phyloP scores from a whole-genome alignment of 1,139 yeast genomes.

The Candida neerlandica region DNA sequence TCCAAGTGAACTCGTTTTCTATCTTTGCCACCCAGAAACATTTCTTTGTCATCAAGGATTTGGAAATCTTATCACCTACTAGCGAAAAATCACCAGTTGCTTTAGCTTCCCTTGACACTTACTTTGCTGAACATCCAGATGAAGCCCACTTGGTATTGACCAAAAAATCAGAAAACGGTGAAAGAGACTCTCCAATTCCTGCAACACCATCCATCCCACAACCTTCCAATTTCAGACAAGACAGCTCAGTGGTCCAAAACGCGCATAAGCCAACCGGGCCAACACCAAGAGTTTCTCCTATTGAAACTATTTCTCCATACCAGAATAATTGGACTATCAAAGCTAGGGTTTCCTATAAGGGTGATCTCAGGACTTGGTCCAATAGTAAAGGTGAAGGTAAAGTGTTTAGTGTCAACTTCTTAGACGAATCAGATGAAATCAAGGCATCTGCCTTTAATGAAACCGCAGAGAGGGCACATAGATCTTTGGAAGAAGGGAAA shows the following conservation, averaged over 20 bases:
- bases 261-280: slow-evolving; percentile 19
- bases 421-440: slow-evolving; percentile 96
- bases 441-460: slow-evolving; percentile 95
- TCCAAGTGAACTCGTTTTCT: slow-evolving; percentile 43
- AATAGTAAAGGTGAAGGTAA: slow-evolving; percentile 89
- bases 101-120: slow-evolving; percentile 51
- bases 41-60: slow-evolving; percentile 55
- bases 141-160: slow-evolving; percentile 42
- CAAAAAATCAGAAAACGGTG: slow-evolving; percentile 16
- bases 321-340: slow-evolving; percentile 90
- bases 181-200: slow-evolving; percentile 18
- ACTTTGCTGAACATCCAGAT: slow-evolving; percentile 56
- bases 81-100: slow-evolving; percentile 30
- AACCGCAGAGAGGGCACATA: slow-evolving; percentile 76
- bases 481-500: slow-evolving; percentile 81
- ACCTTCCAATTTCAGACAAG: slow-evolving; percentile 8
- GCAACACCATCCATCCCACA: slow-evolving; percentile 15
- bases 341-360: slow-evolving; percentile 86
- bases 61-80: slow-evolving; percentile 46
- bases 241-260: slow-evolving; percentile 11
- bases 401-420: slow-evolving; percentile 80
- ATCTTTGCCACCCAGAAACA: slow-evolving; percentile 55
- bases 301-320: slow-evolving; percentile 89
- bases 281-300: slow-evolving; percentile 56
- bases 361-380: slow-evolving; percentile 87